A percentile compares a stretch with the other conserved stretches of the same genome.
phyloP scores from a whole-genome alignment of 1,139 yeast species.

The Saccharomyces hybrid region DNA sequence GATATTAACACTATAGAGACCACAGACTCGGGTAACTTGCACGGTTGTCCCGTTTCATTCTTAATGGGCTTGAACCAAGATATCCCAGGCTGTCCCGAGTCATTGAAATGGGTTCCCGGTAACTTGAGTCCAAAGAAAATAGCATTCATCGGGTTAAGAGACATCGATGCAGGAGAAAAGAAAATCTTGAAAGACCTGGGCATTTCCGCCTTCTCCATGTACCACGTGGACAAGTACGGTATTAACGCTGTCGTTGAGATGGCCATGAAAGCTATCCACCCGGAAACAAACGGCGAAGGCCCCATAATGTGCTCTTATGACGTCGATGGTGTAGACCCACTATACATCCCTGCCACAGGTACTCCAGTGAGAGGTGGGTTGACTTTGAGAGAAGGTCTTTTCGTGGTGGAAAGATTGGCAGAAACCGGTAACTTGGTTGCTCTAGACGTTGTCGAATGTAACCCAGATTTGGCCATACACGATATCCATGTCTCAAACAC shows the following conservation, averaged over 20 bases:
- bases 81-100: conserved; percentile 49
- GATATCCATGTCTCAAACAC: conserved; percentile 78
- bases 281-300: conserved; percentile 56
- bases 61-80: conserved; percentile 67
- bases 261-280: conserved; percentile 63
- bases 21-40: conserved; percentile 84
- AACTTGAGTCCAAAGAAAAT: conserved; percentile 59
- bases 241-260: conserved; percentile 84
- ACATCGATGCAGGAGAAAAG: conserved; percentile 83
- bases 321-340: conserved; percentile 94
- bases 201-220: conserved; percentile 89
- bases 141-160: conserved; percentile 91
- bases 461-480: conserved; percentile 78
- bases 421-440: conserved; percentile 80
- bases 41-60: conserved; percentile 94
- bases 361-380: conserved; percentile 97
- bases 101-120: conserved; percentile 68
- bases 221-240: conserved; percentile 90
- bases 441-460: conserved; percentile 87
- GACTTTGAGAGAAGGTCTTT: conserved; percentile 88
- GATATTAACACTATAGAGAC: conserved; percentile 89
- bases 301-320: conserved; percentile 92
- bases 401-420: conserved; percentile 85
- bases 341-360: conserved; percentile 95
- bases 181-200: conserved; percentile 58